These are phyloP conservation scores for Pythium sp. DNA, from an alignment of 352 stramenopile genomes.

Conservation along the genomic window DNA sequence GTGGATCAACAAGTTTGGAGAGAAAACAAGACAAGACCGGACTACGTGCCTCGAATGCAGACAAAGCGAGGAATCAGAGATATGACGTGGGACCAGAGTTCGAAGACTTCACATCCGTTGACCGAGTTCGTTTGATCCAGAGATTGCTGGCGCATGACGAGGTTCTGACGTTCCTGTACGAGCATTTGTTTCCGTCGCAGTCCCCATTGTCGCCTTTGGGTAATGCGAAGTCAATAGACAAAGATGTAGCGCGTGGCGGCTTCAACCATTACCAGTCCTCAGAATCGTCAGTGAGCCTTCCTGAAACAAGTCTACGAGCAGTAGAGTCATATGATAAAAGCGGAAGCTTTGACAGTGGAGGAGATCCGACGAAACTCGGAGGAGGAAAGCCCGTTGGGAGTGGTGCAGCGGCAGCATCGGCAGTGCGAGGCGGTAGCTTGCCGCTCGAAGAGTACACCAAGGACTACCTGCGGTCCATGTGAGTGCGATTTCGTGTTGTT, in stretches of 20 bases:
- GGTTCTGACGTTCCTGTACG: constrained; percentile 73
- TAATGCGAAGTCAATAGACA: constrained; percentile 16
- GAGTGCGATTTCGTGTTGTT: background rate
- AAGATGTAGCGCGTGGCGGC: background rate
- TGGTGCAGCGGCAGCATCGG: constrained; percentile 36
- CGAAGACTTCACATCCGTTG: constrained; percentile 63
- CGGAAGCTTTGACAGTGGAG: background rate
- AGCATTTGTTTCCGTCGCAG: constrained; percentile 64
- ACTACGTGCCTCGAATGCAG: constrained; percentile 18
- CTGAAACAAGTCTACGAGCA: constrained; percentile 10
- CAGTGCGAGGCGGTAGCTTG: constrained; percentile 31
- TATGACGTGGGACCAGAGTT: constrained; percentile 41
- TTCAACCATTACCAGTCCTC: constrained; percentile 12
- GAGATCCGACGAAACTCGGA: background rate
- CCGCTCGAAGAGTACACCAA: constrained; percentile 52
- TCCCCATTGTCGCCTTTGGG: constrained; percentile 11
- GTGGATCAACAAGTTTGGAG: constrained; percentile 2
- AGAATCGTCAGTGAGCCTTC: constrained; percentile 21
- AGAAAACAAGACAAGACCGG: constrained; percentile 22
- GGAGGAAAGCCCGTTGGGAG: constrained; percentile 26
- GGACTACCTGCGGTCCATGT: constrained; percentile 52
- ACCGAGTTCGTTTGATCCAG: constrained; percentile 75
- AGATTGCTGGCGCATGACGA: constrained; percentile 75
- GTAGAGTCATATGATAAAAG: background rate
- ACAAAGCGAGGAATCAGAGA: constrained; percentile 29